Evolutionary conservation across 805 yeast species (phyloP), one percentile per base, ranked within the genome.

Genomic region (Candida rishiriensis): DNA sequence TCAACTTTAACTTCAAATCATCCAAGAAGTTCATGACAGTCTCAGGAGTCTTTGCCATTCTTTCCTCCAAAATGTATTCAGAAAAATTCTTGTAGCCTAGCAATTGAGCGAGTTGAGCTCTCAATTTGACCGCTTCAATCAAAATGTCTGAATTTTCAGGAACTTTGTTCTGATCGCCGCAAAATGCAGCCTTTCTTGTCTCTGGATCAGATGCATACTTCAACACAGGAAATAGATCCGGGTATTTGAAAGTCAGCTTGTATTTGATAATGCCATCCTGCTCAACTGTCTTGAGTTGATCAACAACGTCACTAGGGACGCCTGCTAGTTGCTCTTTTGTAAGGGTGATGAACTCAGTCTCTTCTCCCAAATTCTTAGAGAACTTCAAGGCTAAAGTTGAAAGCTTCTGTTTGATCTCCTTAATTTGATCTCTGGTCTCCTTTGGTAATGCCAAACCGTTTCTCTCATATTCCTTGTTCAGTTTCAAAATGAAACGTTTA

Each of bases 221-320:
- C 62, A 85, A 63, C n/a, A 84, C 83, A 2, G 95, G 95, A 49
- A 83, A 68, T 39, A 83, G 63, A 58, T 87, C 95, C 1, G 95
- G 93, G 56, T 84, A 85, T 62, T 88, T 86, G 69, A 78, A 85
- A 2, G 93, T 83, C 71, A 88, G 83, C 57, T 83, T 83, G 52
- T 61, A 69, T 41, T 66, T 62, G 14, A 63, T 65, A 14, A 65
- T 71, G 17, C 69, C 77, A 16, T 68, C 73, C 6, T 51, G 54
- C 31, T 66, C 65, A 18, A 69, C 66, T 44, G 63, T 65, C 42
- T 75, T 83, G 55, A 81, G 83, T 56, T 76, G 84, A 15, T 71
- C 72, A 51, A 85, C 53, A 2, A 78, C 78, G 45, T 78, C 79
- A 34, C 73, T 72, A 2, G 95, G 90, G 36, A 88, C 84, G 34